Evolutionary conservation across 169 alveolate species (phyloP), one percentile per base, ranked within the genome.

Genomic region (Plasmodium berghei): DNA sequence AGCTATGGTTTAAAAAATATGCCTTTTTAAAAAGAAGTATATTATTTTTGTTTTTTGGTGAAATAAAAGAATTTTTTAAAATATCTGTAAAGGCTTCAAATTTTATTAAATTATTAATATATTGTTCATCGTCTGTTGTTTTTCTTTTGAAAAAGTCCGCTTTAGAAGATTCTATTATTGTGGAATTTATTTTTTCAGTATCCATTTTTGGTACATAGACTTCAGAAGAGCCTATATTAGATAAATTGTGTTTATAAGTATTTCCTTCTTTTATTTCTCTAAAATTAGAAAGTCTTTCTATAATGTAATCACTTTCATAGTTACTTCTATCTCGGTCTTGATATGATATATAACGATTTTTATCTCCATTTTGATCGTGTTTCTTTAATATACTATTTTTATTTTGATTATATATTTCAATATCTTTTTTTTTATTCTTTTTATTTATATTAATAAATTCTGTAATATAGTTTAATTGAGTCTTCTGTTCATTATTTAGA

Each of bases 71-170:
- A 54, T 72, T 87, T 48, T 83, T 90, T n/a, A 80, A 22, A 18
- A 90, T 61, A 70, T 62, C 72, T 34, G 91, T 90, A 28, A 90
- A 73, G 14, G 42, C 56, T 63, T 90, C 92, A 49, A 75, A 80
- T 52, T 90, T 59, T 5, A 72, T 87, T 16, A 77, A 48, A 8
- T 73, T 75, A 64, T 71, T 5, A 34, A 87, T 61, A 64, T 64
- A 59, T 46, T 14, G 56, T 16, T 72, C 87, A 28, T 55, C 61
- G 45, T 42, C 61, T 55, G 18, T n/a, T 64, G 63, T 58, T 46
- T 34, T 12, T 18, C 10, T 74, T 58, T 48, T n/a, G n/a, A 20
- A 24, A 18, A 70, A 62, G 26, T 28, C 9, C 54, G 22, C 58
- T 42, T 62, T 58, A 34, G 42, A 34, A 34, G 42, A 34, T 34